phyloP scores from a whole-genome alignment of 1,284 basidiomycete species.

The Paramarasmius palmivorus region DNA sequence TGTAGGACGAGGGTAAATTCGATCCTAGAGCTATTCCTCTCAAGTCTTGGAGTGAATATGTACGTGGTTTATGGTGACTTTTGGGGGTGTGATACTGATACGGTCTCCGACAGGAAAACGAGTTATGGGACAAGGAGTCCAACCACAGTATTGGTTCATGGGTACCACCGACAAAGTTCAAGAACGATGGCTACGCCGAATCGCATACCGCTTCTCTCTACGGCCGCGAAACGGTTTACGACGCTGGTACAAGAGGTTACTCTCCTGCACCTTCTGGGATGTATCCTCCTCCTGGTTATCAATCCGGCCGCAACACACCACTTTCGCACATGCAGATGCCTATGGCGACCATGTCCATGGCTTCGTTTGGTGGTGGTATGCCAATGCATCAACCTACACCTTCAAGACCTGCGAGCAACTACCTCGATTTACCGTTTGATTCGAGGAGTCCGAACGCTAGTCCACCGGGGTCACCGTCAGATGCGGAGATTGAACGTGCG shows the following conservation, averaged over 20 bases:
- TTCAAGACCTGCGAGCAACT: slow-evolving; percentile 71
- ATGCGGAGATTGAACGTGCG: slow-evolving; percentile 71
- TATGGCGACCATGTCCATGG: slow-evolving; percentile 32
- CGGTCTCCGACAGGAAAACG: slow-evolving; percentile 67
- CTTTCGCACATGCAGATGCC: slow-evolving; percentile 36
- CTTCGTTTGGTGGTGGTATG: slow-evolving; percentile 29
- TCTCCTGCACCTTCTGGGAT: slow-evolving; percentile 69
- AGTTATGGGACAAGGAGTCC: slow-evolving; percentile 96
- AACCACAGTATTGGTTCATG: slow-evolving; percentile 89
- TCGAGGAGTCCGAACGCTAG: slow-evolving; percentile 55
- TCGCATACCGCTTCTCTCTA: slow-evolving; percentile 76
- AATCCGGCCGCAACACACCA: slow-evolving; percentile 79
- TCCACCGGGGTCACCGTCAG: slow-evolving; percentile 49
- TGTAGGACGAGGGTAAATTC: slow-evolving; percentile 94
- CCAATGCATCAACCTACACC: slow-evolving; percentile 62
- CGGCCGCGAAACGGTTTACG: slow-evolving; percentile 81
- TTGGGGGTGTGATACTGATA: slow-evolving; percentile 2
- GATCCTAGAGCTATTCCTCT: slow-evolving; percentile 90
- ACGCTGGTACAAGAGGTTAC: slow-evolving; percentile 54
- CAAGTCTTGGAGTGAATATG: slow-evolving; percentile 97
- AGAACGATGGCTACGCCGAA: slow-evolving; percentile 71
- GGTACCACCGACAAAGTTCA: slow-evolving; percentile 70
- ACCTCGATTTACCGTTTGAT: slow-evolving; percentile 65
- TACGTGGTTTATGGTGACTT: slow-evolving; percentile 29
- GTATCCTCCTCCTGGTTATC: slow-evolving; percentile 64